These are phyloP conservation scores for Balakata baccata DNA, from an alignment of 345 rosid species.

Conservation along the genomic window DNA sequence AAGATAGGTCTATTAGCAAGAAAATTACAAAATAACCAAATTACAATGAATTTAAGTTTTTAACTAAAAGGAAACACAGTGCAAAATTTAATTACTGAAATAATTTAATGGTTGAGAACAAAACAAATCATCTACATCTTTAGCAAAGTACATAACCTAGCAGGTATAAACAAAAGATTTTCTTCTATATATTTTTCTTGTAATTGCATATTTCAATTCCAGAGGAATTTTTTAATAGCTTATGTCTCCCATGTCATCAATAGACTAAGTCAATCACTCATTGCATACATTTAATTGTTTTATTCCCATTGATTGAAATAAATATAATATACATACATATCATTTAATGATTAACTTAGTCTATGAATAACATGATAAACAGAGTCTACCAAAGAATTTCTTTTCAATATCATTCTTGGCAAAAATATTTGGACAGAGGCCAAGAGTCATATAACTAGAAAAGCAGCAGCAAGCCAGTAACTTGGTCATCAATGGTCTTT, in stretches of 20 bases:
- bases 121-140: neutral
- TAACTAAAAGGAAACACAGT: neutral
- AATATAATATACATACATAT: too few relatives aligned
- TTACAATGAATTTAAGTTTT: neutral
- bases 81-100: neutral
- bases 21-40: neutral
- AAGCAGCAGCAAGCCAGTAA: too few relatives aligned
- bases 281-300: too few relatives aligned
- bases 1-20: neutral
- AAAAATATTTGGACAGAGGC: neutral
- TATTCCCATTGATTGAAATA: too few relatives aligned
- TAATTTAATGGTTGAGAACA: neutral
- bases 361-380: too few relatives aligned
- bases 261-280: too few relatives aligned
- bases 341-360: too few relatives aligned
- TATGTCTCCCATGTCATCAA: too few relatives aligned
- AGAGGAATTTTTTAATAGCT: too few relatives aligned
- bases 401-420: neutral
- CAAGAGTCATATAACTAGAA: neutral
- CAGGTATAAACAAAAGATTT: neutral
- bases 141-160: neutral
- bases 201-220: neutral
- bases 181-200: neutral
- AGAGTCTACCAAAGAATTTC: too few relatives aligned
- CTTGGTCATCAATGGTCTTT: neutral